Evolutionary conservation across 2,329 filamentous ascomycete genomes (phyloP), one percentile per base, ranked within the genome.

Genomic region (Paecilomyces sp.): DNA sequence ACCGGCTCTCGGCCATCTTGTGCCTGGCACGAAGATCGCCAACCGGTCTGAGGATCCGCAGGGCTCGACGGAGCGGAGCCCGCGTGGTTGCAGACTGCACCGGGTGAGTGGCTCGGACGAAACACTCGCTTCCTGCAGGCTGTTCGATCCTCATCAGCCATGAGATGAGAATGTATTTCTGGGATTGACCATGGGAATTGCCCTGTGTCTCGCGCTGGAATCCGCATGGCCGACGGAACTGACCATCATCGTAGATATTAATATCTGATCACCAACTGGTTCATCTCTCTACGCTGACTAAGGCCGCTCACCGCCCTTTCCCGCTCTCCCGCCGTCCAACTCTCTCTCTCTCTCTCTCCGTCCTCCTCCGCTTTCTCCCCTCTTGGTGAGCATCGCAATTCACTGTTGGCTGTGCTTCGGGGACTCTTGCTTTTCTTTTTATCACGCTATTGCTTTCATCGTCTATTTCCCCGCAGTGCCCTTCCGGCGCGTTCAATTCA

Each of bases 221-320:
- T 18, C n/a, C 36, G n/a, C n/a, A n/a, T n/a, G 15, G 36, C n/a
- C 4, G n/a, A 6, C n/a, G n/a, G 36, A 47, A 47, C 13, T 41
- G 9, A 8, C 13, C 22, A 22, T 22, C 22, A 22, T 22, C 22
- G 22, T 22, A 22, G 36, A 18, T 18, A 18, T 18, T 18, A 47
- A 3, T 18, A 47, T 47, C n/a, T n/a, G 4, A 41, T 15, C 36
- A 18, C 36, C 36, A 31, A 31, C 30, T 33, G 31, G 31, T 33
- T 33, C 31, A 33, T 11, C 8, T 8, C 3, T 11, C 31, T 8
- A 33, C 13, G 51, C 51, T 53, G 25, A 53, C 51, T 53, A 53
- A 53, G 1, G 47, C 12, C 24, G 22, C 62, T 70, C 67, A 70
- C 68, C 68, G 68, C 68, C 67, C 62, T 67, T 70, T 47, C 36